Conservation (phyloP, 345 rosid species). For the Dipteronia sinensis region DNA sequence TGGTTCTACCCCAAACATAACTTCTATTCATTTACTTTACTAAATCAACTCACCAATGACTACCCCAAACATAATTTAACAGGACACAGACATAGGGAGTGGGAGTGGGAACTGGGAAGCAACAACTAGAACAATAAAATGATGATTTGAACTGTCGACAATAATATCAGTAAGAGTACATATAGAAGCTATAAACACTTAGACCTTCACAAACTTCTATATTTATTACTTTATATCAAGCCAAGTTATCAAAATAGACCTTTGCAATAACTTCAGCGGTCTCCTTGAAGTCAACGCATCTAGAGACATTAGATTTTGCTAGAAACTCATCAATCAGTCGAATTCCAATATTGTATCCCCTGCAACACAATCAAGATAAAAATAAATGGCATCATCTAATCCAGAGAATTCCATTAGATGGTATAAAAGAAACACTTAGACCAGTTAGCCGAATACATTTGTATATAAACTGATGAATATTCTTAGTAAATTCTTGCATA, state of each 20-base stretch:
- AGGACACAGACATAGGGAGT: too few relatives aligned
- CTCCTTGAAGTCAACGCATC: slow-evolving; percentile 91
- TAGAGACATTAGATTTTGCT: slow-evolving; percentile 84
- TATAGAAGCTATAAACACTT: background rate
- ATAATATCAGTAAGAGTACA: background rate
- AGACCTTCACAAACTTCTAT: background rate
- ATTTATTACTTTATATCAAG: background rate
- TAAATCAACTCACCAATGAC: too few relatives aligned
- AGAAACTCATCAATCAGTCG: slow-evolving; percentile 85
- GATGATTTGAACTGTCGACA: too few relatives aligned
- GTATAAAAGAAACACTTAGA: background rate
- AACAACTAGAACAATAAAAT: too few relatives aligned
- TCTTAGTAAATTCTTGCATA: background rate
- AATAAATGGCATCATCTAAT: slow-evolving; percentile 9
- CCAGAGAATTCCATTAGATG: background rate
- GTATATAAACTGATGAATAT: background rate
- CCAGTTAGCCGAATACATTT: background rate
- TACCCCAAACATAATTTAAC: too few relatives aligned
- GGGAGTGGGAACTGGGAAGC: too few relatives aligned
- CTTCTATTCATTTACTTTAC: background rate
- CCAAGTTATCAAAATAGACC: slow-evolving; percentile 35
- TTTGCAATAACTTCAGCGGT: slow-evolving; percentile 90
- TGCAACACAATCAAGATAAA: slow-evolving; percentile 29
- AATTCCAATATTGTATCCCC: slow-evolving; percentile 93
- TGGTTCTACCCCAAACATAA: background rate